Evolutionary conservation across 768 basidiomycete genomes (phyloP), one percentile per base, ranked within the genome.

Genomic region (Hypholoma sublateritium): DNA sequence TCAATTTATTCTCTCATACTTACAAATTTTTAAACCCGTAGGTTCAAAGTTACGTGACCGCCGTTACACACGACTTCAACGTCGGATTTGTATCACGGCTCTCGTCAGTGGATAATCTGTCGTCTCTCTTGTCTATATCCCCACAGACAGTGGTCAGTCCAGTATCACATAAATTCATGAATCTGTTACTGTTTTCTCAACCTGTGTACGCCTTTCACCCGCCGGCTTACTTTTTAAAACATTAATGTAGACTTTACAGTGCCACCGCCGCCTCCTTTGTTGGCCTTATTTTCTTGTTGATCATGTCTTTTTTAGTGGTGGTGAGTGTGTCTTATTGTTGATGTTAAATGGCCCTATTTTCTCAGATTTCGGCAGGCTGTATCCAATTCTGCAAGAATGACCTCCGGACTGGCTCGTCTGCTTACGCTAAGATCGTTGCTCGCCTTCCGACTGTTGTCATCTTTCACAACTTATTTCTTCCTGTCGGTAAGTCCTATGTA

Each of bases 151-250:
- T 88, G 25, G 69, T 74, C 1, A 61, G 69, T 11, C 85, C 88
- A 0, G 61, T 86, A 2, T 70, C 65, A n/a, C 86, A 79, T 57
- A 77, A 66, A 0, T 53, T 83, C 17, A 52, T 73, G 42, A 87
- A 89, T 56, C 62, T 84, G 0, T 69, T 78, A 28, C 85, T 87
- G 0, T 89, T 88, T 60, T 77, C 86, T 62, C 67, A 80, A n/a
- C 80, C 85, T 32, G 82, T 81, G 85, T 87, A 76, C 16, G 84
- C 71, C 13, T 25, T 42, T 44, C 9, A 24, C 34, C 42, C 17
- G 2, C 12, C 8, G 3, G 14, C 14, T 13, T 13, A n/a, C n/a
- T 2, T 19, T 25, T 12, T 19, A 17, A 34, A 6, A 9, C 34
- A 35, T 47, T 12, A 36, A 22, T 22, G 14, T 6, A 4, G 0